phyloP scores from a whole-genome alignment of 306 rosid species.

The Prunus mongolica region DNA sequence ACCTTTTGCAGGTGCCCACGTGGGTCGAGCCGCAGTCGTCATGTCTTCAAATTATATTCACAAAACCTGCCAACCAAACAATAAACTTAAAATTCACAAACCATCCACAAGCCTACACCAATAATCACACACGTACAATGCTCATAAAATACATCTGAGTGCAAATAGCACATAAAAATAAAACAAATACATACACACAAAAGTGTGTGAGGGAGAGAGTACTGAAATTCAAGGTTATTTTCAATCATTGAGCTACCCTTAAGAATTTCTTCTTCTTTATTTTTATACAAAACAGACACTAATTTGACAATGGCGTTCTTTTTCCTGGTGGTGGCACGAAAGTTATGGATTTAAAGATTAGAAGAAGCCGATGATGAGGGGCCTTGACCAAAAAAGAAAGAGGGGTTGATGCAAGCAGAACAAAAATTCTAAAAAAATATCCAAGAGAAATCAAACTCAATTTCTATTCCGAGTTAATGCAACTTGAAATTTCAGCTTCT shows the following conservation, averaged over 20 bases:
- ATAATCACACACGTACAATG: background rate
- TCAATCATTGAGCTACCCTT: background rate
- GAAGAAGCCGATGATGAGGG: background rate
- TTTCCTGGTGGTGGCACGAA: background rate
- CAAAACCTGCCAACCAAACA: background rate
- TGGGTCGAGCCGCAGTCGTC: constrained; percentile 98
- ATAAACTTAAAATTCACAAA: background rate
- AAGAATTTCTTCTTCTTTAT: background rate
- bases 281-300: background rate
- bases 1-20: constrained; percentile 99
- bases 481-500: background rate
- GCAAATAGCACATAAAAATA: background rate
- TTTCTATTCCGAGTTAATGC: background rate
- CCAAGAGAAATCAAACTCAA: background rate
- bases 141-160: background rate
- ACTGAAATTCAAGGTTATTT: background rate
- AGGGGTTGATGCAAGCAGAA: background rate
- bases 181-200: background rate
- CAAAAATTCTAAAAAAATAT: background rate
- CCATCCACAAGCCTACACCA: background rate
- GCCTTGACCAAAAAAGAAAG: too few relatives aligned
- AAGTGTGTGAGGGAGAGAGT: too few relatives aligned
- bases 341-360: background rate
- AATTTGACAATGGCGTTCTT: background rate
- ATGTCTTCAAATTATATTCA: constrained; percentile 24